Base-by-base conservation (phyloP, 306 rosid genomes). In the Rosa chinensis region DNA sequence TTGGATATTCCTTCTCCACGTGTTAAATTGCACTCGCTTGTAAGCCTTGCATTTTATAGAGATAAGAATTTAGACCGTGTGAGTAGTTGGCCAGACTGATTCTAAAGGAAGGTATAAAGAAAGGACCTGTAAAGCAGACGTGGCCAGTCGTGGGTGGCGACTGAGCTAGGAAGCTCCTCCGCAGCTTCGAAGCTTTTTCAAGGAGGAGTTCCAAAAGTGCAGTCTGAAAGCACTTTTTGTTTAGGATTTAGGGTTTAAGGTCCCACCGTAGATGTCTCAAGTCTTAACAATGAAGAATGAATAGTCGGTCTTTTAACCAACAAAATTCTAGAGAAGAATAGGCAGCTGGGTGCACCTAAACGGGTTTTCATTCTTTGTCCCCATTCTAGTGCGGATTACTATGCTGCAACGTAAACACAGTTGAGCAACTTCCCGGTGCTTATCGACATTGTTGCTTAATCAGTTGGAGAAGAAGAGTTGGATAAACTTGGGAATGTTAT, bases 401-500 rank as follows among this genome's bases (percentile, higher is more conserved):
- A 11, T 0, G 14, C 35, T 1, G 42, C 42, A 64, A 64, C 10
- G 20, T 4, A 13, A 64, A 66, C 45, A 66, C 47, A 25, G 58
- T 48, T 25, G 43, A 6, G 75, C 58, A 70, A 25, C 58, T 70
- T 70, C 37, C 58, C 17, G 37, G 37, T 73, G 52, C 10, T 55
- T 55, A 55, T 55, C 40, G 14, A 74, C 40, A 21, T 42, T n/a
- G 35, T 74, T 42, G 64, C 21, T 58, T 58, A 56, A 3, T 13
- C 67, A 61, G 78, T 58, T 42, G 78, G 78, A 74, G 78, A 74
- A 58, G 63, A 58, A 58, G 14, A 21, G 23, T 18, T 58, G 63
- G 63, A n/a, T 56, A 56, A 56, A 40, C 42, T 40, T 13, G 47
- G 47, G 2, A 44, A 44, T 44, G 11, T 44, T 8, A 44, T 44